phyloP scores from a whole-genome alignment of 1,139 yeast genomes.

The Dujonia santamariae region DNA sequence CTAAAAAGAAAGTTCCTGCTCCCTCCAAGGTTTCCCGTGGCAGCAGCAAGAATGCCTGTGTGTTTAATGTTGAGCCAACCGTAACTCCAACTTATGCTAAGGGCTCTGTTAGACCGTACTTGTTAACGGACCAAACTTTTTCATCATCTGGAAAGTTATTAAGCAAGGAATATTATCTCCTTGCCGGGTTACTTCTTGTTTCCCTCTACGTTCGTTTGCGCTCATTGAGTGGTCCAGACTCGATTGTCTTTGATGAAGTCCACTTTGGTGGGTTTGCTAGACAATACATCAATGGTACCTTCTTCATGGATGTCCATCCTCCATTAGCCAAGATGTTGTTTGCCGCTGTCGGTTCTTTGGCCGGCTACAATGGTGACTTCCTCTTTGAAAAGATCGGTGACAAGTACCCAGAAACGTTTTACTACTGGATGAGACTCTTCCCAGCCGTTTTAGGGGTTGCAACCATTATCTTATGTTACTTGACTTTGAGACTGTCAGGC shows the following conservation, averaged over 20 bases:
- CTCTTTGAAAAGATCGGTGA: conserved; percentile 72
- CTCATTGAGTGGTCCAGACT: conserved; percentile 26
- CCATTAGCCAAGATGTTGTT: conserved; percentile 88
- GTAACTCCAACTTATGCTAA: conserved; percentile 22
- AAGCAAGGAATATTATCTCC: conserved; percentile 24
- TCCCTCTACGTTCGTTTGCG: conserved; percentile 47
- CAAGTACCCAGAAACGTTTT: conserved; percentile 50
- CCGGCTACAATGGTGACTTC: conserved; percentile 78
- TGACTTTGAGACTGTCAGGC: conserved; percentile 84
- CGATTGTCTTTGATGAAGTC: conserved; percentile 38
- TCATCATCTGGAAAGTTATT: conserved; percentile 20
- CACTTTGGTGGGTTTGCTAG: conserved; percentile 74
- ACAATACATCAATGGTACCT: conserved; percentile 67
- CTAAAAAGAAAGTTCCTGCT: conserved; percentile 2
- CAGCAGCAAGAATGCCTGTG: conserved; percentile 5
- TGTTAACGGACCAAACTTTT: conserved; percentile 25
- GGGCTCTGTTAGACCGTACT: conserved; percentile 27
- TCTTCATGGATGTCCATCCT: conserved; percentile 93
- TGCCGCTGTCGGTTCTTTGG: conserved; percentile 70
- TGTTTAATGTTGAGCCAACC: conserved; percentile 24
- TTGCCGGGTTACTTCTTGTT: conserved; percentile 51
- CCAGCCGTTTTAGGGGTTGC: conserved; percentile 82
- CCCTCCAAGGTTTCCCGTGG: conserved; percentile 4
- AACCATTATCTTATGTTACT: conserved; percentile 71
- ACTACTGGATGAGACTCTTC: conserved; percentile 77